Evolutionary conservation across 495 filamentous ascomycete species (phyloP).

Genomic region (Chaetomium cochliodes): DNA sequence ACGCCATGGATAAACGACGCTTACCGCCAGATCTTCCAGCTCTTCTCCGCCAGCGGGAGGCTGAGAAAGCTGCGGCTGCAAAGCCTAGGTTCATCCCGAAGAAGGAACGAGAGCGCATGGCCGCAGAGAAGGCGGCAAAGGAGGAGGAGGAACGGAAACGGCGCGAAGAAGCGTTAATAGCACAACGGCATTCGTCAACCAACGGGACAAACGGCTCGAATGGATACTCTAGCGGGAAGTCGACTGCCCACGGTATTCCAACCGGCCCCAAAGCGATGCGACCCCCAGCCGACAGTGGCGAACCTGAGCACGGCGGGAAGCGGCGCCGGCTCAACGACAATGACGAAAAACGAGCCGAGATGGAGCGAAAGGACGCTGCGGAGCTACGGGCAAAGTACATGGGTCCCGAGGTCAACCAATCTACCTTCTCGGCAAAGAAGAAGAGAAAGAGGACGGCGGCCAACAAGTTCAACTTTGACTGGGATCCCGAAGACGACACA

Average conservation of each 20-base stretch:
- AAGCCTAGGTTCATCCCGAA: conserved; percentile 93
- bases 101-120: conserved; percentile 81
- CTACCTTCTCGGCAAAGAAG: conserved; percentile 93
- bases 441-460: conserved; percentile 91
- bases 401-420: conserved; percentile 83
- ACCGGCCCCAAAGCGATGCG: conserved; percentile 81
- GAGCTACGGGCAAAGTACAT: conserved; percentile 84
- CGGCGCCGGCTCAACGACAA: conserved; percentile 32
- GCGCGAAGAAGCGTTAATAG: conserved; percentile 47
- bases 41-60: conserved; percentile 48
- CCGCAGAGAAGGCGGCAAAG: conserved; percentile 79
- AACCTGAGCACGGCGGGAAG: conserved; percentile 30
- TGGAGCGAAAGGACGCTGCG: conserved; percentile 73
- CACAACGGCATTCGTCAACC: conserved; percentile 2
- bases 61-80: conserved; percentile 45
- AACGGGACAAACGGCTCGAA: conserved; percentile 28
- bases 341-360: conserved; percentile 55
- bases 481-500: conserved; percentile 95
- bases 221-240: conserved; percentile 10
- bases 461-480: conserved; percentile 99
- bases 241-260: conserved; percentile 50
- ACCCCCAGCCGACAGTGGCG: conserved; percentile 40
- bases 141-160: conserved; percentile 71
- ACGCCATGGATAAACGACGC: conserved; percentile 28
- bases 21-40: conserved; percentile 50